A percentile compares a stretch with the other conserved stretches of the same genome.
Evolutionary conservation across 495 filamentous ascomycete genomes (phyloP).

Genomic region (Lasiosphaeria ovina): DNA sequence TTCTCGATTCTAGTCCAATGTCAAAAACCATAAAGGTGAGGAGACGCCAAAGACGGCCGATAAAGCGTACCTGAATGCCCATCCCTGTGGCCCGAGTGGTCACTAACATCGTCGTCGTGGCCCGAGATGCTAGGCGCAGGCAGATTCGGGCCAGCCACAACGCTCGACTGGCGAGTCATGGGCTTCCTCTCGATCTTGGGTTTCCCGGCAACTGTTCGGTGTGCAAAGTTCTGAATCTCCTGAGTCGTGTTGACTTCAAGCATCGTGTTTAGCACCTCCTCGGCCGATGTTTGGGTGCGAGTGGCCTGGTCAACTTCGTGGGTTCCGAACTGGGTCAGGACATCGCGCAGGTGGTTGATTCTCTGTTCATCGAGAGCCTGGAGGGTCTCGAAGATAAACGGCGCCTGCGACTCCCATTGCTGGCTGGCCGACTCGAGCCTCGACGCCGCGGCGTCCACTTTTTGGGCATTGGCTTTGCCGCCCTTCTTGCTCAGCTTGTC

Average conservation of each 20-base stretch:
- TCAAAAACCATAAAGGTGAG: conserved; percentile 6
- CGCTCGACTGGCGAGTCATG: conserved; percentile 40
- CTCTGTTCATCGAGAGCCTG: conserved; percentile 88
- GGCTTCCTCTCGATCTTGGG: conserved; percentile 46
- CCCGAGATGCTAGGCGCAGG: conserved; percentile 29
- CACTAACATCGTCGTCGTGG: conserved; percentile 58
- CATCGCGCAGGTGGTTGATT: conserved; percentile 87
- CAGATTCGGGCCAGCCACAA: conserved; percentile 31
- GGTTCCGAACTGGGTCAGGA: conserved; percentile 88
- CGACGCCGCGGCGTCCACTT: conserved; percentile 71
- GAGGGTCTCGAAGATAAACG: conserved; percentile 91
- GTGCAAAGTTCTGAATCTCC: conserved; percentile 85
- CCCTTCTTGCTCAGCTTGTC: conserved; percentile 84
- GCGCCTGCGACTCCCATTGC: conserved; percentile 94
- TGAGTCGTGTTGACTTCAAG: conserved; percentile 84
- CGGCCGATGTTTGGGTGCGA: conserved; percentile 68
- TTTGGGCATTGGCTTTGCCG: conserved; percentile 72
- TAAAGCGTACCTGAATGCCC: conserved; percentile 44
- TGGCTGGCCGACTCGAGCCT: conserved; percentile 72
- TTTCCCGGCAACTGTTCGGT: conserved; percentile 48
- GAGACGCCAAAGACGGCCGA: neutral
- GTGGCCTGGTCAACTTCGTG: conserved; percentile 90
- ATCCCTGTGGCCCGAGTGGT: conserved; percentile 55
- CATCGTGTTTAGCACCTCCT: conserved; percentile 78
- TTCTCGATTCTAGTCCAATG: conserved; percentile 39